Evolutionary conservation across 768 basidiomycete species (phyloP).

Genomic region (Termitomyces sp.): DNA sequence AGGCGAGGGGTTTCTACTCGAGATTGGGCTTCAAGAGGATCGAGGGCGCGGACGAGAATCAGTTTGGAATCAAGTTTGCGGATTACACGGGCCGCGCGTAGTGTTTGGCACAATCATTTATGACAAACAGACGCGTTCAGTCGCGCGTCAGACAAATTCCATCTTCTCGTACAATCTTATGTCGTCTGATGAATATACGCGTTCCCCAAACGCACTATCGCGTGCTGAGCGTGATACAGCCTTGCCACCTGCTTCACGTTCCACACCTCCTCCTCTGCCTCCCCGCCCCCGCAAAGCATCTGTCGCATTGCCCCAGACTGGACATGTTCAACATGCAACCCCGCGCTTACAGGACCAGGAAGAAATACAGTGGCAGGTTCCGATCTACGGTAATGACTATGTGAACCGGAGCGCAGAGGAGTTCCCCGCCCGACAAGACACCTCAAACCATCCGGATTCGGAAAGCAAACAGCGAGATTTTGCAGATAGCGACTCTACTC

Average conservation of each 20-base stretch:
- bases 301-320: background rate
- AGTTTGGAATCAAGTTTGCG: conserved; percentile 52
- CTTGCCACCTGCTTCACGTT: background rate
- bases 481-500: conserved; percentile 32
- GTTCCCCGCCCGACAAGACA: conserved; percentile 21
- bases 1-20: conserved; percentile 57
- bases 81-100: conserved; percentile 20
- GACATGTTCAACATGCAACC: conserved; percentile 5
- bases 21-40: conserved; percentile 57
- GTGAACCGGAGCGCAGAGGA: conserved; percentile 18
- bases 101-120: conserved; percentile 7
- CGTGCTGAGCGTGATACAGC: background rate
- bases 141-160: background rate
- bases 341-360: conserved; percentile 10
- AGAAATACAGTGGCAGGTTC: conserved; percentile 24
- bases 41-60: conserved; percentile 43
- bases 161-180: background rate
- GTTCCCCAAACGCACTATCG: background rate
- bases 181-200: conserved; percentile 4
- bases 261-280: background rate
- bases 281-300: conserved; percentile 2
- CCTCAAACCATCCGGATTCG: conserved; percentile 4
- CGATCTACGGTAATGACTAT: conserved; percentile 18
- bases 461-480: conserved; percentile 25
- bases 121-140: conserved; percentile 9